Base-by-base conservation (phyloP, 1,284 basidiomycete species). In the Takashimella koratensis region DNA sequence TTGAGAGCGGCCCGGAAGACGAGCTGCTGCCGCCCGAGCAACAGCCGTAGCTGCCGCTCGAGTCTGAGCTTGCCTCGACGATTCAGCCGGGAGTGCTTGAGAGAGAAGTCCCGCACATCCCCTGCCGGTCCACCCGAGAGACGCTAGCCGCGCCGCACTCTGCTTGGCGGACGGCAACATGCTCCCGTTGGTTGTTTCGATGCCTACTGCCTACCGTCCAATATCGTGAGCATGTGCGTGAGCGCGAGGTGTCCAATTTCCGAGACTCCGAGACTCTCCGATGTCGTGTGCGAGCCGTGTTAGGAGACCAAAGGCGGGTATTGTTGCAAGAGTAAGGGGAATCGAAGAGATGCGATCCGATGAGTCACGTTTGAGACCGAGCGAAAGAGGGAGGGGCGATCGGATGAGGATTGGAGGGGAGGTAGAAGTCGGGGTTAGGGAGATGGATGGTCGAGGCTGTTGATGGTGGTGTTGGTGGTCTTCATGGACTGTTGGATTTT, bases 101-200 rank as follows among this genome's bases (percentile, higher is more conserved):
- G 54, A 49, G 20, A 36, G 8, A 36, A 16, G 16, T 36, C 8
- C 30, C 8, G 30, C 30, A 8, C 8, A 16, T 8, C 30, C 16
- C 8, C 10, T 16, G 30, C 30, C 16, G 30, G 16, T 36, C 10
- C 30, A 8, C 8, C 30, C 30, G 30, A 36, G 30, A 36, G 30
- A 16, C 16, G 30, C 30, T 36, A 36, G 10, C 19, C 42, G 42
- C 6, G 10, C 20, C 21, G 48, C 53, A 25, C 60, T 63, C 53
- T 60, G 61, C 49, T 64, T 53, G 40, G 63, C 58, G 26, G 60
- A 51, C 11, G 57, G 49, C 22, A 68, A 59, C 67, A 68, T 65
- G 51, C 26, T 40, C 13, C 36, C 25, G 47, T 16, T 46, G 3
- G 19, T 36, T 36, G 30, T 36, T 36, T 36, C 10, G 16, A 16